These are phyloP conservation scores for Cytospora schulzeri DNA, from an alignment of 2,329 filamentous ascomycete genomes.

Conservation along the genomic window DNA sequence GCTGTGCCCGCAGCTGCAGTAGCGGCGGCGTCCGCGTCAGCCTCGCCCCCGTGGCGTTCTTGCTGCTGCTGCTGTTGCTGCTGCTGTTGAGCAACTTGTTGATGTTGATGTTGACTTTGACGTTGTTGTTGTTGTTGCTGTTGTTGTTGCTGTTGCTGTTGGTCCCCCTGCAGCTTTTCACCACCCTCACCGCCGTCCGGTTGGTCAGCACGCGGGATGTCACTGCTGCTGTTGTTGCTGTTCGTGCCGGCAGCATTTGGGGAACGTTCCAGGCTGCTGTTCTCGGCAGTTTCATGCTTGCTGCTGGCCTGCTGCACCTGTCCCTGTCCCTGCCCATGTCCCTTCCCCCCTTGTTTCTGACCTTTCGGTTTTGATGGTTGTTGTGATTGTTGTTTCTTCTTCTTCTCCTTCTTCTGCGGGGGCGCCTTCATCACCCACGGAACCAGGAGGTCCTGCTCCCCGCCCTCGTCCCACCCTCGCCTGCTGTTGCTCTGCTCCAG, in stretches of 20 bases:
- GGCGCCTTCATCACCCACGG: conserved; percentile 77
- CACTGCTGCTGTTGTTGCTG: conserved; percentile 18
- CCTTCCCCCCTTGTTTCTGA: conserved; percentile 7
- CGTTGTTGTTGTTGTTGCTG: conserved; percentile 7
- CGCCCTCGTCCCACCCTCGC: conserved; percentile 82
- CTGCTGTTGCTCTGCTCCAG: conserved; percentile 87
- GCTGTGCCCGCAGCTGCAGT: conserved; percentile 19
- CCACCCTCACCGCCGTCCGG: conserved; percentile 22
- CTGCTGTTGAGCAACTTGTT: neutral
- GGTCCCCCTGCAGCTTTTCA: conserved; percentile 13
- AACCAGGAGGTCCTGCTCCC: conserved; percentile 89
- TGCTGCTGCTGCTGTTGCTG: conserved; percentile 3
- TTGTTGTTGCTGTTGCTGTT: conserved; percentile 7
- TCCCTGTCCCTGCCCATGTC: conserved; percentile 9
- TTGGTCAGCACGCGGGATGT: conserved; percentile 12
- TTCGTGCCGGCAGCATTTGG: conserved; percentile 1
- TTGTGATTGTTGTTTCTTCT: conserved; percentile 25
- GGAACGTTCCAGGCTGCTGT: neutral
- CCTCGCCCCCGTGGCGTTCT: neutral
- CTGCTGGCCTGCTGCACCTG: neutral
- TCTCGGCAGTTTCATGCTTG: neutral
- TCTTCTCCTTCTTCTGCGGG: conserved; percentile 35
- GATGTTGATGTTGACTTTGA: too few species aligned
- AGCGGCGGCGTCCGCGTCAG: conserved; percentile 8
- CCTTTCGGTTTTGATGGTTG: conserved; percentile 22